Conservation (phyloP, 495 filamentous ascomycete genomes). For the Filosporella fistucella region DNA sequence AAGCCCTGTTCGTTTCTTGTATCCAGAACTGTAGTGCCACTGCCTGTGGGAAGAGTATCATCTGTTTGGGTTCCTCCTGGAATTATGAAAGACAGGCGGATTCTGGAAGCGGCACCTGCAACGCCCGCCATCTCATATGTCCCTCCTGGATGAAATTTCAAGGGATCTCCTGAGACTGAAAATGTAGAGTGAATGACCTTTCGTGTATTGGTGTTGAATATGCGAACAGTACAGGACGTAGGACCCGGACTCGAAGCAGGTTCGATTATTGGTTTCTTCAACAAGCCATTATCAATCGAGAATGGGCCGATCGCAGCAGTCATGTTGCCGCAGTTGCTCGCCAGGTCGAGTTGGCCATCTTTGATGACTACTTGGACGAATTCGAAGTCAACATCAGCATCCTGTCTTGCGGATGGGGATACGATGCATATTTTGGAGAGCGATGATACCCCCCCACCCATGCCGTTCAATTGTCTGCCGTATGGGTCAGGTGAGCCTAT, state of each 20-base stretch:
- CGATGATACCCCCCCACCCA: constrained; percentile 66
- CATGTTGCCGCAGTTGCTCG: constrained; percentile 76
- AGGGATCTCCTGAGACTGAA: too few relatives aligned
- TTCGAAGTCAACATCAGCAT: constrained; percentile 67
- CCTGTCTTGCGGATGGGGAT: constrained; percentile 35
- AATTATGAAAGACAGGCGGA: constrained; percentile 59
- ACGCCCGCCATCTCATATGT: constrained; percentile 55
- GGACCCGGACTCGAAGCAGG: too few relatives aligned
- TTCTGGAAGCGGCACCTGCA: constrained; percentile 47
- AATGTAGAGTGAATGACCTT: constrained; percentile 46
- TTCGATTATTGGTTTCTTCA: too few relatives aligned
- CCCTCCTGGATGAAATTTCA: too few relatives aligned
- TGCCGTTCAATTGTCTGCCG: constrained; percentile 65
- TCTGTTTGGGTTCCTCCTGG: constrained; percentile 67
- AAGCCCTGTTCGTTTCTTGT: too few relatives aligned
- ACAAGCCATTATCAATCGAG: constrained; percentile 51
- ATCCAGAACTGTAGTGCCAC: constrained; percentile 44
- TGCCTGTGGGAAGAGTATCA: constrained; percentile 58
- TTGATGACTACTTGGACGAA: constrained; percentile 65
- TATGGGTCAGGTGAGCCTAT: constrained; percentile 68
- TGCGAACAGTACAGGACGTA: constrained; percentile 39
- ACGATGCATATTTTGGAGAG: constrained; percentile 73
- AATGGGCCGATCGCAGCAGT: constrained; percentile 61
- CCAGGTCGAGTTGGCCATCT: constrained; percentile 54
- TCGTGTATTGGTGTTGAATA: constrained; percentile 51